A percentile compares a stretch with the other conserved stretches of the same genome.
Conservation (phyloP, 208 protist genomes). For the Crithidia sp. region DNA sequence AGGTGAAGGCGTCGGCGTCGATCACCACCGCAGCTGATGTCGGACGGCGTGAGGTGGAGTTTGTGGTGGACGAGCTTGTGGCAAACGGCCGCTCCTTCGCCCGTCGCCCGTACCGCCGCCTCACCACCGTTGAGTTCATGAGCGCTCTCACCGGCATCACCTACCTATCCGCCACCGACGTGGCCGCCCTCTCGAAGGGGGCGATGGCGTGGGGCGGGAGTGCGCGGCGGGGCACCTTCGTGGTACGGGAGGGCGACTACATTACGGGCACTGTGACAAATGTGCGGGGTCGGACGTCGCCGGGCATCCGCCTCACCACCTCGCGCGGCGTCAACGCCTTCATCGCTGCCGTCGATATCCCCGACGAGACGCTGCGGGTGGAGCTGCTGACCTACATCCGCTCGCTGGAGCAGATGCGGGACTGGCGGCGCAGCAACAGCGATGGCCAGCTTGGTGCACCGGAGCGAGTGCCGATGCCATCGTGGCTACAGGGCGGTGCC, state of each 20-base stretch:
- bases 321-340: constrained; percentile 69
- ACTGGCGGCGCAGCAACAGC: constrained; percentile 19
- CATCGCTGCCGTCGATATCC: constrained; percentile 61
- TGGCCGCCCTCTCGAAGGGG: constrained; percentile 13
- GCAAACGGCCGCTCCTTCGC: constrained; percentile 56
- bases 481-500: constrained; percentile 67
- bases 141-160: constrained; percentile 64
- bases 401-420: constrained; percentile 31
- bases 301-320: constrained; percentile 69
- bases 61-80: constrained; percentile 64
- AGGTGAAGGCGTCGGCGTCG: neutral
- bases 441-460: constrained; percentile 1
- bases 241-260: constrained; percentile 76
- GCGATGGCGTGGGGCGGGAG: neutral
- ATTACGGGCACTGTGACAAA: constrained; percentile 61
- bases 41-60: constrained; percentile 71
- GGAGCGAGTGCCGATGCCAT: constrained; percentile 26
- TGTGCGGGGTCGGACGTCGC: constrained; percentile 45
- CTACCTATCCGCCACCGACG: constrained; percentile 47
- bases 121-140: constrained; percentile 78
- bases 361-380: constrained; percentile 53
- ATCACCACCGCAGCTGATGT: constrained; percentile 12
- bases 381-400: constrained; percentile 65
- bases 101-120: constrained; percentile 72
- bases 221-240: constrained; percentile 38